phyloP scores from a whole-genome alignment of 2,329 filamentous ascomycete genomes.

The Claviceps capensis region DNA sequence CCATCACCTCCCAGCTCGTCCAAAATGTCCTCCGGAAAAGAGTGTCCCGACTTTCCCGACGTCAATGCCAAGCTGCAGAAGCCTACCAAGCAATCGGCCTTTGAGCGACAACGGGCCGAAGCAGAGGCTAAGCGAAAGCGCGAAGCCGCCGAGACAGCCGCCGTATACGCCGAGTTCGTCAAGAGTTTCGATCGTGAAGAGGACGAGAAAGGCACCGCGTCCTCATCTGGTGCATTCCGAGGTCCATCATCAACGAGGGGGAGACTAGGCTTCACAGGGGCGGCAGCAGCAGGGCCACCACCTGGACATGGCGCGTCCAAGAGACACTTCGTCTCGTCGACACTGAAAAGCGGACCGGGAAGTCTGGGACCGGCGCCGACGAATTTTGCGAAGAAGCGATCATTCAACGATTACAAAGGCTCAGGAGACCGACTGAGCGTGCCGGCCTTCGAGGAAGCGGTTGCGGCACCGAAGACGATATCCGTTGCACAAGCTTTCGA shows the following conservation, averaged over 20 bases:
- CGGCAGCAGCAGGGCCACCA: background rate
- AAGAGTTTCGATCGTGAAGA: conserved; percentile 60
- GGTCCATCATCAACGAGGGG: conserved; percentile 6
- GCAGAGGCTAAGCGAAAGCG: conserved; percentile 75
- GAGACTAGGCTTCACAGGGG: conserved; percentile 3
- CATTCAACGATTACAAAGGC: conserved; percentile 24
- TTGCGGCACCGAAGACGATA: conserved; percentile 26
- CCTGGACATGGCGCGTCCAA: conserved; percentile 20
- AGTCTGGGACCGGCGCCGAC: conserved; percentile 41
- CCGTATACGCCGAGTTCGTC: conserved; percentile 76
- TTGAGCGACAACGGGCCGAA: conserved; percentile 79
- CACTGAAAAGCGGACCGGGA: conserved; percentile 45
- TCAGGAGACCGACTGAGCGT: conserved; percentile 21
- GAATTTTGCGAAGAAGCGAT: conserved; percentile 40
- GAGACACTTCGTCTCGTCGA: conserved; percentile 51
- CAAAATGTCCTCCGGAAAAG: conserved; percentile 34
- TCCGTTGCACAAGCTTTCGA: conserved; percentile 59
- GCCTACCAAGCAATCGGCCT: conserved; percentile 70
- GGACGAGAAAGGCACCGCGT: conserved; percentile 18
- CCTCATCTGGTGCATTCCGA: conserved; percentile 9
- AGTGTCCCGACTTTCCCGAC: conserved; percentile 50
- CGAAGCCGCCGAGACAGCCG: conserved; percentile 77
- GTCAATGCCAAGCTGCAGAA: conserved; percentile 66
- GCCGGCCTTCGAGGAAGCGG: conserved; percentile 27
- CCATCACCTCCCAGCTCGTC: no score